phyloP scores from a whole-genome alignment of 495 filamentous ascomycete species.

The Trichoderma reesei region DNA sequence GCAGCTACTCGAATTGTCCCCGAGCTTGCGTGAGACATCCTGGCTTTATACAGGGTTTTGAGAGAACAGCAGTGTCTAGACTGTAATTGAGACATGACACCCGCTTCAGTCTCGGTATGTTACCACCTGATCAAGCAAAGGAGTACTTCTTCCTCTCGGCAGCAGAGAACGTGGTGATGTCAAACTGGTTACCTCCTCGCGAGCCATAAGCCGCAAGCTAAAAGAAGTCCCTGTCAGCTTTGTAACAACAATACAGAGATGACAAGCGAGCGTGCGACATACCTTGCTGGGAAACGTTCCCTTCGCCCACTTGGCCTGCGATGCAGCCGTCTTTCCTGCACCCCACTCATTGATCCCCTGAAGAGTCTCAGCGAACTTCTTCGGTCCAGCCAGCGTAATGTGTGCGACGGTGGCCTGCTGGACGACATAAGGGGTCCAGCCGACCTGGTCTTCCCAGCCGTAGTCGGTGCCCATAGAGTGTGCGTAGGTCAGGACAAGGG shows the following conservation, averaged over 20 bases:
- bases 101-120: not conserved
- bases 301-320: not conserved
- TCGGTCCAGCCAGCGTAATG: not conserved
- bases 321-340: not conserved
- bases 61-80: too few species aligned
- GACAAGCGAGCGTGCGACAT: not conserved
- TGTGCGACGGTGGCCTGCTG: not conserved
- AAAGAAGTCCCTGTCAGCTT: not conserved
- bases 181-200: not conserved
- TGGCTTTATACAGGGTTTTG: too few species aligned
- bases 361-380: not conserved
- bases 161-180: not conserved
- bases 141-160: not conserved
- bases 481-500: not conserved
- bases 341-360: not conserved
- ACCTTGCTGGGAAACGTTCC: not conserved
- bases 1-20: constrained; percentile 4
- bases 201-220: not conserved
- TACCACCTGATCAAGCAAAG: not conserved
- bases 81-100: too few species aligned
- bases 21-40: not conserved
- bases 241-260: not conserved
- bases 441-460: not conserved
- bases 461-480: not conserved
- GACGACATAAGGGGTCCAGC: not conserved